phyloP scores from a whole-genome alignment of 805 yeast species.

The Schwanniomyces occidentalis region DNA sequence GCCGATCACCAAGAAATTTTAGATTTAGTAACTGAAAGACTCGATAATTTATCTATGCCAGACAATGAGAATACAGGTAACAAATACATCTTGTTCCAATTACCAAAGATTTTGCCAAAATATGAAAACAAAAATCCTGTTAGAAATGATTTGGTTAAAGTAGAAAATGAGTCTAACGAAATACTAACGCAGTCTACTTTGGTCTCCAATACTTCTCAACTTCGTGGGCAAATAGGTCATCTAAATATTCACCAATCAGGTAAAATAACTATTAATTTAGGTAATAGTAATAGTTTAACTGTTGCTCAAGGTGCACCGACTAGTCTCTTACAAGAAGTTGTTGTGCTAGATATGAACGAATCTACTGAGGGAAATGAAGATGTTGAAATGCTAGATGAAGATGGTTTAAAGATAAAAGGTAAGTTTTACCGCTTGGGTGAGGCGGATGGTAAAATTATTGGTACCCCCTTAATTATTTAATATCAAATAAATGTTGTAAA shows the following conservation, averaged over 20 bases:
- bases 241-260: constrained; percentile 84
- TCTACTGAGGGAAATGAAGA: constrained; percentile 31
- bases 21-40: constrained; percentile 23
- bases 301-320: constrained; percentile 71
- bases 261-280: constrained; percentile 70
- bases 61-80: constrained; percentile 6
- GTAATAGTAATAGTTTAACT: constrained; percentile 62
- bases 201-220: constrained; percentile 10
- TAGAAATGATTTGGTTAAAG: constrained; percentile 7
- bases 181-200: constrained; percentile 13
- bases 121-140: constrained; percentile 17
- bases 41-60: constrained; percentile 20
- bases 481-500: neutral
- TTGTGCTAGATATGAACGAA: constrained; percentile 47
- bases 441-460: constrained; percentile 30
- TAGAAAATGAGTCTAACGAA: constrained; percentile 8
- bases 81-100: constrained; percentile 44
- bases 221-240: constrained; percentile 66
- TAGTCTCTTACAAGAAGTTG: constrained; percentile 71
- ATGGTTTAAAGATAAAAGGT: constrained; percentile 23
- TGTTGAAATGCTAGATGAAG: constrained; percentile 16
- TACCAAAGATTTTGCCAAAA: constrained; percentile 48
- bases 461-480: constrained; percentile 25
- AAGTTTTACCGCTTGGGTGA: constrained; percentile 28
- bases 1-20: constrained; percentile 33